A percentile compares a stretch with the other conserved stretches of the same genome.
Evolutionary conservation across 257 asterid genomes (phyloP).

Genomic region (Solanum tacnaense): DNA sequence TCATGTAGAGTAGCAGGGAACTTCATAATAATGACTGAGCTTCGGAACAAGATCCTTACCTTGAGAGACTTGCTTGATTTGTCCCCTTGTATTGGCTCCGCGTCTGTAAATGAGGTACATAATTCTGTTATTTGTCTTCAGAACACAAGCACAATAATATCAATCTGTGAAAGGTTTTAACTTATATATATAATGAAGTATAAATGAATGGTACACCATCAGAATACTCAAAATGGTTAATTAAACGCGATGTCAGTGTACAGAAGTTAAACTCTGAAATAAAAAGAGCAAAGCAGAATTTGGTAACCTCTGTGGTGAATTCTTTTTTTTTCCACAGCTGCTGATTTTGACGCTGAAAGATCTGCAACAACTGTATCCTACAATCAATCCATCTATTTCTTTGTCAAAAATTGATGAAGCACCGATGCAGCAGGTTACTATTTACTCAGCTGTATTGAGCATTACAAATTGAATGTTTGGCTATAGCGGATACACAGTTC

Average conservation of each 20-base stretch:
- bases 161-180: neutral
- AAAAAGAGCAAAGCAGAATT: neutral
- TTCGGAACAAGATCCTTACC: constrained; percentile 50
- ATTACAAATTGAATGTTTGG: neutral
- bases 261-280: neutral
- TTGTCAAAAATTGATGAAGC: constrained; percentile 36
- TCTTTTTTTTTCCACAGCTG: constrained; percentile 31
- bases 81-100: constrained; percentile 59
- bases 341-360: constrained; percentile 62
- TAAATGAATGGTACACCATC: neutral
- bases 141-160: neutral
- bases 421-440: constrained; percentile 46
- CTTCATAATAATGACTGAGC: constrained; percentile 37
- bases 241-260: neutral
- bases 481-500: neutral
- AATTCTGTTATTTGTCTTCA: neutral
- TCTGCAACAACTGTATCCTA: constrained; percentile 42
- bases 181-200: neutral
- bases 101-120: constrained; percentile 51
- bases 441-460: neutral
- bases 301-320: neutral
- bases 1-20: constrained; percentile 35
- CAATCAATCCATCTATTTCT: constrained; percentile 12
- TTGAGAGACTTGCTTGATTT: constrained; percentile 81
- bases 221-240: neutral